Conservation (phyloP, 257 asterid species). For the Ehretia macrophylla region DNA sequence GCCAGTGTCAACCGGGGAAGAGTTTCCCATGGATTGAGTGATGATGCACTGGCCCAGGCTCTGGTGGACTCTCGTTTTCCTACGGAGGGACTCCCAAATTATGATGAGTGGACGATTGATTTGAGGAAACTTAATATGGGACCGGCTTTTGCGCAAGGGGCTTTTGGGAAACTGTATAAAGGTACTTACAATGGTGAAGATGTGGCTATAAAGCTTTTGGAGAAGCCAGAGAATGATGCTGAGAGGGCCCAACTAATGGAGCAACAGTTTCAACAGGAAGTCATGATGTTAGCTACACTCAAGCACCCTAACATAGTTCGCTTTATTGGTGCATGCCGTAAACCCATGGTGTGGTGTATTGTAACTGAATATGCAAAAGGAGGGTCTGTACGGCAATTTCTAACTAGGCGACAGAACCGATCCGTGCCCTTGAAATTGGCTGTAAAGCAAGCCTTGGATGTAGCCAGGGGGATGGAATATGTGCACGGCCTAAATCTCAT, state of each 20-base stretch:
- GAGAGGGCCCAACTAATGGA: conserved; percentile 95
- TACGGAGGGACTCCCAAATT: conserved; percentile 85
- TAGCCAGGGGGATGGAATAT: conserved; percentile 96
- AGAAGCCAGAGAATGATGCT: conserved; percentile 79
- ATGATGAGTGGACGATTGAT: conserved; percentile 92
- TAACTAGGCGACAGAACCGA: conserved; percentile 80
- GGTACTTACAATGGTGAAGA: conserved; percentile 91
- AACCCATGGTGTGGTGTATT: conserved; percentile 99
- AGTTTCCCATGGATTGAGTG: conserved; percentile 65
- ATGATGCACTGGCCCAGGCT: conserved; percentile 91
- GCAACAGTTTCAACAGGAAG: conserved; percentile 98
- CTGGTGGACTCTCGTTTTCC: conserved; percentile 78
- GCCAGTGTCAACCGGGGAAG: conserved; percentile 77
- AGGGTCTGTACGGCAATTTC: conserved; percentile 89
- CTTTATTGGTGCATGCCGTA: conserved; percentile 88
- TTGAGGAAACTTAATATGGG: conserved; percentile 97
- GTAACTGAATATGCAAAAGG: conserved; percentile 98
- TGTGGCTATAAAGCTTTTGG: conserved; percentile 97
- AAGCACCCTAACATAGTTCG: conserved; percentile 96
- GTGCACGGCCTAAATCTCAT: conserved; percentile 89
- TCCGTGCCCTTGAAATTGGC: conserved; percentile 92
- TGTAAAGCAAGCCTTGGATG: conserved; percentile 98
- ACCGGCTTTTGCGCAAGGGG: conserved; percentile 96
- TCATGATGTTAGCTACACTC: conserved; percentile 88
- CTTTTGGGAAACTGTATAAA: conserved; percentile 94